phyloP scores from a whole-genome alignment of 1,139 yeast genomes.

The Hanseniaspora uvarum region DNA sequence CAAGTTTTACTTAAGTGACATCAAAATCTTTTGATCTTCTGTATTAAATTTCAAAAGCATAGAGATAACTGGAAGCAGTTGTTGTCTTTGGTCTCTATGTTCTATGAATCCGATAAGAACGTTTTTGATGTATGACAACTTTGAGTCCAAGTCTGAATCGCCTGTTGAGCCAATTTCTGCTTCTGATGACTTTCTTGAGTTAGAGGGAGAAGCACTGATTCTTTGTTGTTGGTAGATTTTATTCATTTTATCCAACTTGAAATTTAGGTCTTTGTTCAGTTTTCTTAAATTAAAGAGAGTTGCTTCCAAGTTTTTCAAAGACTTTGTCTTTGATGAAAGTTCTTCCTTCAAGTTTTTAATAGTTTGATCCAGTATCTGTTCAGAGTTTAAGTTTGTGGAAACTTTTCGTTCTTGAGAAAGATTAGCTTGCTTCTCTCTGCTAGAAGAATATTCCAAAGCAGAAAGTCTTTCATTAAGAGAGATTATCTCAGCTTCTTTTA shows the following conservation, averaged over 20 bases:
- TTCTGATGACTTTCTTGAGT: conserved; percentile 2
- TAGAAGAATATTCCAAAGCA: conserved; percentile 23
- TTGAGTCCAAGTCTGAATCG: conserved; percentile 32
- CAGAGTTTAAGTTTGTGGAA: background rate
- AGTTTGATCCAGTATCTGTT: conserved; percentile 27
- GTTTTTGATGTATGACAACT: conserved; percentile 72
- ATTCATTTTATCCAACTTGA: conserved; percentile 55
- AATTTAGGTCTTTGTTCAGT: conserved; percentile 55
- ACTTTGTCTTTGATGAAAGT: conserved; percentile 41
- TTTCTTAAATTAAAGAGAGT: conserved; percentile 50
- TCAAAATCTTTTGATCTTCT: conserved; percentile 61
- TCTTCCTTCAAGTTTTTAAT: conserved; percentile 43
- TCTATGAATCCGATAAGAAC: conserved; percentile 82
- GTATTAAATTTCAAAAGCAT: conserved; percentile 58
- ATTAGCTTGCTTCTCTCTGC: background rate
- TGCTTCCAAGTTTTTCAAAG: conserved; percentile 46
- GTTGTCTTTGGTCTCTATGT: conserved; percentile 80
- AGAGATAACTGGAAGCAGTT: conserved; percentile 73
- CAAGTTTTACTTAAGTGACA: conserved; percentile 42
- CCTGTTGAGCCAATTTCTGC: background rate
- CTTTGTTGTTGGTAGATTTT: conserved; percentile 40
- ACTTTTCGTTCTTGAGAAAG: background rate
- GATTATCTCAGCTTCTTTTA: background rate
- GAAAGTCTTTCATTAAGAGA: conserved; percentile 35
- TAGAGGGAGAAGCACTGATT: background rate